Base-by-base conservation (phyloP, 2,329 filamentous ascomycete species). In the Balansia obtecta region DNA sequence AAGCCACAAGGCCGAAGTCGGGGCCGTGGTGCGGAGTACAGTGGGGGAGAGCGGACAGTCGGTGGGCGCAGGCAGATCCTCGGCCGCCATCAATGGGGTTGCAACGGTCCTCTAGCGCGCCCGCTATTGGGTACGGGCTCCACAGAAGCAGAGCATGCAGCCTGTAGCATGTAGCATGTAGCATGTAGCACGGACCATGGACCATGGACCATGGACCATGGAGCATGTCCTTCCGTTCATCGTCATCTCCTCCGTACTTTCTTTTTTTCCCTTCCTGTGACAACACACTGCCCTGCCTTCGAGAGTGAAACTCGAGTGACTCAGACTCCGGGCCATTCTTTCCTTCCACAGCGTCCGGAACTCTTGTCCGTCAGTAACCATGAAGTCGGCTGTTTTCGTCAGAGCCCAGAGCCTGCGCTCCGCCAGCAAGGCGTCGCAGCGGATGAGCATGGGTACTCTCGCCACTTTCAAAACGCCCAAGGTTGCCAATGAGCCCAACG, bases 401-500 rank as follows among this genome's bases (percentile, higher is more conserved):
- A 58, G 64, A 54, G 63, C 65, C 33, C 59, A 57, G 51, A 54
- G 61, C 55, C 58, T 67, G 48, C 61, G 65, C 51, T 59, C 55
- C 46, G 62, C 61, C 43, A 53, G 56, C 50, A 53, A 57, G 51
- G 54, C 55, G 44, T 56, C 61, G 44, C 61, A 66, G 59, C 57
- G 58, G 52, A 61, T 61, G 55, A 60, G 61, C 47, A 58, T 64
- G 52, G 69, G 82, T 51, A 85, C 82, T 8, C 74, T 95, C 56
- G 90, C 89, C 46, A 77, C 81, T 54, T 97, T 96, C 78, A 91
- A 88, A 73, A 79, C 90, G 48, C 93, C 93, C 46, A 82, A 82
- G 55, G 80, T 96, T 60, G 74, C 80, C 64, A 98, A 98, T 65
- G 93, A 98, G 72, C 88, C 88, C n/a, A 98, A 96, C 66, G 90